phyloP scores from a whole-genome alignment of 305 asterid species.

The Plantago coronopus region DNA sequence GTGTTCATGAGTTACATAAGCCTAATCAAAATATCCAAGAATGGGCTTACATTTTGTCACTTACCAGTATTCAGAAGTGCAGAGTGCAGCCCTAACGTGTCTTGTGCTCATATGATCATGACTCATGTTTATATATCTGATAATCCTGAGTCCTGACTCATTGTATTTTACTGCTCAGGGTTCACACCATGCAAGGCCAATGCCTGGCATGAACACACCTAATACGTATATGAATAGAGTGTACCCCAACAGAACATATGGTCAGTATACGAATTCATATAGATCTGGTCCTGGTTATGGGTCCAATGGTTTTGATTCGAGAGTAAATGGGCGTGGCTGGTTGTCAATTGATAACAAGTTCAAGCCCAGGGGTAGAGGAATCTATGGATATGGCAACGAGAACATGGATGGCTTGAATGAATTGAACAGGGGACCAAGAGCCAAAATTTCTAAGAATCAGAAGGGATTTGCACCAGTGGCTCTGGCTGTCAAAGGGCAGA shows the following conservation, averaged over 20 bases:
- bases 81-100: too few relatives aligned
- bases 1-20: too few relatives aligned
- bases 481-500: constrained; percentile 53
- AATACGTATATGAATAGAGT: constrained; percentile 49
- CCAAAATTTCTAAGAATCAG: constrained; percentile 41
- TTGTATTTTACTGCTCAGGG: constrained; percentile 34
- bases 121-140: too few relatives aligned
- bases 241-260: constrained; percentile 50
- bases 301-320: constrained; percentile 43
- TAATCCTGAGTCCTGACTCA: not conserved
- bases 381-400: constrained; percentile 42
- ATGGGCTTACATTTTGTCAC: too few relatives aligned
- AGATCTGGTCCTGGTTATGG: constrained; percentile 53
- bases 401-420: constrained; percentile 62
- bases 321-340: constrained; percentile 47
- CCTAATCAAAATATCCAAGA: too few relatives aligned
- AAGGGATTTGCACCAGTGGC: constrained; percentile 44
- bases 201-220: constrained; percentile 39
- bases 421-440: constrained; percentile 67
- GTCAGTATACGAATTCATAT: constrained; percentile 53
- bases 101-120: too few relatives aligned
- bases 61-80: too few relatives aligned
- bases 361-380: constrained; percentile 61
- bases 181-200: constrained; percentile 39
- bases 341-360: constrained; percentile 51